Conservation (phyloP, 176 grass and related monocot genomes). For the Juncus inflexus region DNA sequence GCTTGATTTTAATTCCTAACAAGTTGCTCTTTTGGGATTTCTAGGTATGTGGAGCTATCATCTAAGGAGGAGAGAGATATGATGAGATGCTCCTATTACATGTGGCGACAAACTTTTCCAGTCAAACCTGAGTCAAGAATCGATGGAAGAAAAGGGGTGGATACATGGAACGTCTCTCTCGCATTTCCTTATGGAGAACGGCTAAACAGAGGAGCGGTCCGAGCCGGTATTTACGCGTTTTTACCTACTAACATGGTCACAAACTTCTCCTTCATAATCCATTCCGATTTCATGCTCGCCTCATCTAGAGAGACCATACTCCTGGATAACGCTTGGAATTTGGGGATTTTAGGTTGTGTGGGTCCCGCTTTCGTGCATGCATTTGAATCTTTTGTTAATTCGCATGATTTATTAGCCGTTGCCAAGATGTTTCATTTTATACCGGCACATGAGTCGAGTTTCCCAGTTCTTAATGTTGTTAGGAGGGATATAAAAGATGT, state of each 20-base stretch:
- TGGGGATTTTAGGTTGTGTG: constrained; percentile 39
- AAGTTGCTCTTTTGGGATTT: neutral
- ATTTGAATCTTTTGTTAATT: constrained; percentile 28
- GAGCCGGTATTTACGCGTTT: constrained; percentile 46
- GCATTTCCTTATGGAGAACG: constrained; percentile 45
- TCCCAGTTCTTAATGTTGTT: constrained; percentile 29
- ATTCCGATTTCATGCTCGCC: constrained; percentile 46
- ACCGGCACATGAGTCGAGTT: constrained; percentile 24
- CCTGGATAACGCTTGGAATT: constrained; percentile 41
- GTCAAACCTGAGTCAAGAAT: constrained; percentile 30
- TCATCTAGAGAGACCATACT: constrained; percentile 49
- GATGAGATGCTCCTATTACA: constrained; percentile 43
- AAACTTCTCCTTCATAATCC: constrained; percentile 52
- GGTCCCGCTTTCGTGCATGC: constrained; percentile 41
- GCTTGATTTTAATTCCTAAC: no score
- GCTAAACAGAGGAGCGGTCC: constrained; percentile 19
- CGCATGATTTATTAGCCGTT: constrained; percentile 17
- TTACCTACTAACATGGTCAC: constrained; percentile 52
- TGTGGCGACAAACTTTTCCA: constrained; percentile 44
- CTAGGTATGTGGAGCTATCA: constrained; percentile 33
- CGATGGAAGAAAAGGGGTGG: constrained; percentile 24
- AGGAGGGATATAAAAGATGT: constrained; percentile 34
- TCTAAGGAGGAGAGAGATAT: constrained; percentile 23
- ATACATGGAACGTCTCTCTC: constrained; percentile 37
- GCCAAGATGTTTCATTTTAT: constrained; percentile 45